Evolutionary conservation across 129 eudicot species (phyloP), one percentile per base, ranked within the genome.

Genomic region (Arctium minus): DNA sequence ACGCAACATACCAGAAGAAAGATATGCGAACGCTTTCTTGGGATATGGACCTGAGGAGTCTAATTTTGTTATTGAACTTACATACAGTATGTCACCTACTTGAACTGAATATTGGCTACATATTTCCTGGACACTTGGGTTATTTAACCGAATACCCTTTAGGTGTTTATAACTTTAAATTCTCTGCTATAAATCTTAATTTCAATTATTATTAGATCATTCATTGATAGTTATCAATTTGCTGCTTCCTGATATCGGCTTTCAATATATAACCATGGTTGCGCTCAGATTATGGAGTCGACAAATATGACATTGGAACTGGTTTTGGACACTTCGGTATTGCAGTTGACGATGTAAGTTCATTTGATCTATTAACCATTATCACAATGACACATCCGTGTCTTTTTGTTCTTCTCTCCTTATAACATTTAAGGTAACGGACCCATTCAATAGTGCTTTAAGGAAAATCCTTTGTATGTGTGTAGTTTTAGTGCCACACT

Each of bases 1-100:
- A 86, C 92, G 97, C 22, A 93, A 94, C 88, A 87, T 92, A 82
- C 97, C 97, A 0, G 98, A 92, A 86, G 98, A 94, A 79, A 88
- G 79, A 87, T 92, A 92, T 50, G 79, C 97, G 69, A 94, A 94
- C 68, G 96, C 97, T 22, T 94, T 94, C 76, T 82, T 94, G 48
- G 98, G 98, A 77, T 94, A 92, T 85, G 98, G 98, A 65, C 97
- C 97, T 1, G 97, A 94, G 85, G 92, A 84, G 53, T 87, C 97
- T 72, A 87, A 92, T 82, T 92, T 94, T 91, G 92, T 83, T 11
- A 84, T 94, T 68, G 98, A 94, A 86, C 92, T 94, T 67, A 94
- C 97, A 39, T 92, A 94, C 88, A 92, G 98, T 92, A 89, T 62
- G 92, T 80, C 32, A 27, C 71, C 35, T 73, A 53, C 33, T 32